These are phyloP conservation scores for Deuterostichococcus epilithicus DNA, from an alignment of 139 green algal genomes.

Conservation along the genomic window DNA sequence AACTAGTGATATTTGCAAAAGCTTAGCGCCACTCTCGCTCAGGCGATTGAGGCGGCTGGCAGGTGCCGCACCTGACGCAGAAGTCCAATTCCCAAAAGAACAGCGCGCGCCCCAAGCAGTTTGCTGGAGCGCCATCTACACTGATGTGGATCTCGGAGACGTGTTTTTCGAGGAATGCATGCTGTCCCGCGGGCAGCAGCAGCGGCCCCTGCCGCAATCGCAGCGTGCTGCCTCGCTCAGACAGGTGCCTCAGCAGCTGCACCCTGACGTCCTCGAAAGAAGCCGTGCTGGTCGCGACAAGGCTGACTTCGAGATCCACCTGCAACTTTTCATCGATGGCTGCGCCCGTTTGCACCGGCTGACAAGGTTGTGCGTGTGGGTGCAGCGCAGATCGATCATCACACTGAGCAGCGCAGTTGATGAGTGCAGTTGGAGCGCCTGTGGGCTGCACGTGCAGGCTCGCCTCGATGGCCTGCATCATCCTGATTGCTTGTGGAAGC, in stretches of 20 bases:
- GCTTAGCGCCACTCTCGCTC: background rate
- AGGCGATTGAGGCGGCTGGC: background rate
- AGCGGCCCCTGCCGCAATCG: slow-evolving; percentile 13
- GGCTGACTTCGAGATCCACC: background rate
- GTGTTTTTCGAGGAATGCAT: slow-evolving; percentile 21
- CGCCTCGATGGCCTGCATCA: no score
- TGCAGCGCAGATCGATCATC: no score
- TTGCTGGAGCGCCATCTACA: background rate
- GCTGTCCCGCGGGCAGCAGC: background rate
- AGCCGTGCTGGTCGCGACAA: background rate
- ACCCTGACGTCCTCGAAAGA: background rate
- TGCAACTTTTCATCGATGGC: background rate
- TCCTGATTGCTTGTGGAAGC: no score
- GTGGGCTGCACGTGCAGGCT: no score
- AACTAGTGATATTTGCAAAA: no score
- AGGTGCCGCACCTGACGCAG: background rate
- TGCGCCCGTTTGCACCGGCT: background rate
- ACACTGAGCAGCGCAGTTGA: no score
- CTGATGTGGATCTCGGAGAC: slow-evolving; percentile 13
- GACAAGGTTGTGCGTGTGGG: no score
- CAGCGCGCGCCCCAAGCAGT: slow-evolving; percentile 14
- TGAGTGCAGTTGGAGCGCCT: no score
- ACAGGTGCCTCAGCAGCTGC: background rate
- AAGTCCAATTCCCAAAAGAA: slow-evolving; percentile 32
- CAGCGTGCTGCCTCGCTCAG: background rate